Evolutionary conservation across 192 early-diverging fungal species (phyloP), one percentile per base, ranked within the genome.

Genomic region (Linnemannia elongata): DNA sequence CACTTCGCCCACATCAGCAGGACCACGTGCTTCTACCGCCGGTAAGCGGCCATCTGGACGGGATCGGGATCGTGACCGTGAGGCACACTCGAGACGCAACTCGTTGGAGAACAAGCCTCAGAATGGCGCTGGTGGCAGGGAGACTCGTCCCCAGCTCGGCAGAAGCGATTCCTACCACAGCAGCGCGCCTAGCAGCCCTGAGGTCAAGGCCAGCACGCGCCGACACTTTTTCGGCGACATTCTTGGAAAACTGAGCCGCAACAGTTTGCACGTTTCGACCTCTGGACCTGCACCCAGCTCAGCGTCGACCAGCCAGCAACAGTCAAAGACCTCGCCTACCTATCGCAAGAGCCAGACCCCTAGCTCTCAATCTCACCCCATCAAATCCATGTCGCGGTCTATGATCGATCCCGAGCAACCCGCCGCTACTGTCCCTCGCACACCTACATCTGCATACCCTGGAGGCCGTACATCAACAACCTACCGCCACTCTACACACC

Each of bases 161-260:
- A 54, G 44, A 20, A 66, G 39, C 24, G 78, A 85, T 24, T 80
- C 83, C 8, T 76, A 60, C 36, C 69, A 80, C 12, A 78, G 49
- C 57, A 85, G 75, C 35, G 54, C 35, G n/a, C 30, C 52, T 6
- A 85, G 83, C 47, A 75, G 84, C 36, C 70, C 79, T 3, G 84
- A 87, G 55, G 41, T 60, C n/a, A 78, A 60, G 13, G 39, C 24
- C 80, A 20, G 71, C 82, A 75, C 57, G 41, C 69, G 42, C 39
- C 72, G 69, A 66, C 69, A 69, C 49, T 54, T 79, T 30, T 79
- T 85, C 63, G 77, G 76, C 39, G 72, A 79, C 42, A 78, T 85
- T 42, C 54, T 85, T 9, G 82, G 82, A 44, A 79, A 78, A 47
- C 30, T 85, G 47, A 78, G 78, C 24, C 42, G 75, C n/a, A 78